A percentile compares a stretch with the other conserved stretches of the same genome.
Evolutionary conservation across 1,139 yeast genomes (phyloP).

Genomic region (Yamadazyma oceani): DNA sequence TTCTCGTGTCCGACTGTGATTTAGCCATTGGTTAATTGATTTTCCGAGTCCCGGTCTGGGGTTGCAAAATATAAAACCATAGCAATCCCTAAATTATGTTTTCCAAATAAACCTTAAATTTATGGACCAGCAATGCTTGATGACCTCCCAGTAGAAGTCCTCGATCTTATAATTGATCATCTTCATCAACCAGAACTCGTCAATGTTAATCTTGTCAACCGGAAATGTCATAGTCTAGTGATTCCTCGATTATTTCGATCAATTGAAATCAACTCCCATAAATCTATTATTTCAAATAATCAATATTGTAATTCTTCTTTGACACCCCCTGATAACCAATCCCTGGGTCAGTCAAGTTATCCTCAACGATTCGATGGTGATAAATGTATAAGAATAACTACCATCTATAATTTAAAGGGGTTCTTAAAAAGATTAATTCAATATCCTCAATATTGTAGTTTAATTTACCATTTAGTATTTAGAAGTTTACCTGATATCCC

Average conservation of each 20-base stretch:
- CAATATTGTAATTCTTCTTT: no score
- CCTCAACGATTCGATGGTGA: neutral
- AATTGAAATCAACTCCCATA: conserved; percentile 23
- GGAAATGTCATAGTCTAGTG: conserved; percentile 15
- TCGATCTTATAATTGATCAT: conserved; percentile 15
- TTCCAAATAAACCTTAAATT: no score
- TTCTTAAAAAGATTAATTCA: conserved; percentile 20
- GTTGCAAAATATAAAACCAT: conserved; percentile 5
- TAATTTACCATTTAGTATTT: conserved; percentile 19
- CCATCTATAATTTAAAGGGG: conserved; percentile 21
- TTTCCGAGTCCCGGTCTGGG: conserved; percentile 16
- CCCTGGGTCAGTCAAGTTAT: no score
- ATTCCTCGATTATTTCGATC: conserved; percentile 22
- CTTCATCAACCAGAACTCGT: conserved; percentile 22
- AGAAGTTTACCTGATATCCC: conserved; percentile 29
- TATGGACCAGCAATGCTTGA: conserved; percentile 14
- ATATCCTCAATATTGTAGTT: conserved; percentile 15
- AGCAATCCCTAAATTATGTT: no score
- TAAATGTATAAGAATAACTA: conserved; percentile 14
- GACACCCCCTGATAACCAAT: no score
- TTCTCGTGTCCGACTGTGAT: neutral
- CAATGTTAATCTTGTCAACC: conserved; percentile 19
- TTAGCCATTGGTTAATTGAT: conserved; percentile 6
- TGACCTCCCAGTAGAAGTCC: conserved; percentile 24
- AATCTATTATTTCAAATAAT: neutral